Evolutionary conservation across 768 basidiomycete species (phyloP), one percentile per base, ranked within the genome.

Genomic region (Pleurotus ostreatus): DNA sequence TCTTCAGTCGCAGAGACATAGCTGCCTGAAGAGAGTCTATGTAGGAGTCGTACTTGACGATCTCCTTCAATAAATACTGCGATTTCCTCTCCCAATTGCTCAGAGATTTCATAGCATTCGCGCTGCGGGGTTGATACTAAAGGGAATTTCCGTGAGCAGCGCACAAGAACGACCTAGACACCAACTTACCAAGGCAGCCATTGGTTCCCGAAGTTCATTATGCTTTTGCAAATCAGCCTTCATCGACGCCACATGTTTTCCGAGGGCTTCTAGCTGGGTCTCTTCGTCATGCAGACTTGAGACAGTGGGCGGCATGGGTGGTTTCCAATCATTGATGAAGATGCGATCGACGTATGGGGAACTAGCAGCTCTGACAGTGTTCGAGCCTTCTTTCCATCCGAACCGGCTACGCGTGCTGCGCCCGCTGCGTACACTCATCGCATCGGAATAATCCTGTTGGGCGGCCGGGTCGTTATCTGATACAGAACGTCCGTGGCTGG

Each of bases 31-130:
- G 78, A 5, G 94, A 91, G 60, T 96, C 94, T 55, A 96, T 88
- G 68, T 99, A 99, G 13, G 90, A 89, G 53, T 92, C 86, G 70
- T 98, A 98, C 69, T 98, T 98, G 66, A 94, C 91, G 41, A 93
- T 91, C 73, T 99, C 96, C 7, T 89, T 83, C 53, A 94, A 78
- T 46, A 98, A 74, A 68, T 92, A 92, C 65, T 92, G 86, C 2
- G 91, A 93, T 67, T 89, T 95, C 67, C 84, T 88, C 72, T 92
- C 90, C 93, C 94, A 98, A 66, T 99, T 99, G 58, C 81, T 80
- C 62, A 83, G 78, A 0, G 97, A 87, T 71, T 87, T 98, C 61
- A 76, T 63, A 0, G 81, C 79, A 66, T 89, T 94, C 20, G 84
- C 66, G 20, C 91, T 85, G 11, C 88, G 84, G 1, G 89, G 80